A percentile compares a stretch with the other conserved stretches of the same genome.
phyloP scores from a whole-genome alignment of 495 filamentous ascomycete species.

The Aeminium ludgeri region DNA sequence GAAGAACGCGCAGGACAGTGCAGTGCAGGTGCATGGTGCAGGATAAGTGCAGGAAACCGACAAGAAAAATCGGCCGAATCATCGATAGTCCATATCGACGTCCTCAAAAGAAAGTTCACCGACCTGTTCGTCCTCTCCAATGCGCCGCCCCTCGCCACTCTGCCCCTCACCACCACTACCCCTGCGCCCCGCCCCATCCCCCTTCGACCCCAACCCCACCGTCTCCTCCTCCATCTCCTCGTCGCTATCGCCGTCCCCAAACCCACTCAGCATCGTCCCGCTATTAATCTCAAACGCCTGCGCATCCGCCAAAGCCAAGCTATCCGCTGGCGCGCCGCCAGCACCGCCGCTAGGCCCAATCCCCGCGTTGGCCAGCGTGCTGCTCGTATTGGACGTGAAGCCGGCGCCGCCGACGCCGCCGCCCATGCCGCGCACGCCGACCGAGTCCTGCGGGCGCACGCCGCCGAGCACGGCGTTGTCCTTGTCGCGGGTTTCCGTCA shows the following conservation, averaged over 20 bases:
- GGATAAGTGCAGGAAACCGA: too few species aligned
- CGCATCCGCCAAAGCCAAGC: constrained; percentile 9
- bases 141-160: constrained; percentile 6
- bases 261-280: constrained; percentile 38
- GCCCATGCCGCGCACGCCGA: constrained; percentile 40
- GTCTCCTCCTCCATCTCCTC: constrained; percentile 87
- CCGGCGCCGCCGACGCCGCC: constrained; percentile 37
- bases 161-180: neutral
- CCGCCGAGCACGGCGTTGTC: constrained; percentile 98
- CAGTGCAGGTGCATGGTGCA: too few species aligned
- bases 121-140: constrained; percentile 44
- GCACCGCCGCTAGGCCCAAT: too few species aligned
- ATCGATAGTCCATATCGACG: constrained; percentile 37
- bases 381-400: neutral
- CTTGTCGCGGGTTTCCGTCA: constrained; percentile 85
- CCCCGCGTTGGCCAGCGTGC: constrained; percentile 59
- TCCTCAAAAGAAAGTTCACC: constrained; percentile 43
- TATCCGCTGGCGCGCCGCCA: constrained; percentile 5
- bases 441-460: constrained; percentile 73
- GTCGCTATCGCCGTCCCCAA: constrained; percentile 92
- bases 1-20: too few species aligned
- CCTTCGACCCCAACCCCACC: constrained; percentile 45
- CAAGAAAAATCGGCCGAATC: too few species aligned
- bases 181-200: too few species aligned
- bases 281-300: constrained; percentile 15